phyloP scores from a whole-genome alignment of 2,329 filamentous ascomycete genomes.

The Salinomyces thailandicus region DNA sequence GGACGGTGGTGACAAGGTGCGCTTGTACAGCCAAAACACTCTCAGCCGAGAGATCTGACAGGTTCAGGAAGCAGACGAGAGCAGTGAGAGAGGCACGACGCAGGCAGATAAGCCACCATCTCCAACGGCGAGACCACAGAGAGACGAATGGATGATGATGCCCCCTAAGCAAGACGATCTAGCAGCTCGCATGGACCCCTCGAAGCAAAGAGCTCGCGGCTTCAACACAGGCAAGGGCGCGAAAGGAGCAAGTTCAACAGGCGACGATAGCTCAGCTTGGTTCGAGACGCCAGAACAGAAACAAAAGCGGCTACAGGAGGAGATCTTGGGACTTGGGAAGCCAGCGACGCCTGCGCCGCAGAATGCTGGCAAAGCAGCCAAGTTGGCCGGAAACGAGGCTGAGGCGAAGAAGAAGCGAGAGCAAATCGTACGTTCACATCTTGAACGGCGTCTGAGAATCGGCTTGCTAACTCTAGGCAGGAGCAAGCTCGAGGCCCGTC shows the following conservation, averaged over 20 bases:
- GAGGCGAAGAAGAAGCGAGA: background rate
- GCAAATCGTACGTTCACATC: background rate
- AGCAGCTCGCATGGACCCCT: conserved; percentile 62
- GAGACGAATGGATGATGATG: conserved; percentile 58
- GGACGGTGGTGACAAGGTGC: background rate
- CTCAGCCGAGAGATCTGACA: no score
- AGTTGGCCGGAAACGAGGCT: conserved; percentile 10
- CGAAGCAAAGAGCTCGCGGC: conserved; percentile 68
- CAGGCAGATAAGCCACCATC: background rate
- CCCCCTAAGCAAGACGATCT: conserved; percentile 41
- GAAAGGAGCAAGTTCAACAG: conserved; percentile 32
- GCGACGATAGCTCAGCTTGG: conserved; percentile 55
- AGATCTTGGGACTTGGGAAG: conserved; percentile 62
- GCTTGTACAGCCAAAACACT: no score
- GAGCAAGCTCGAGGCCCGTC: conserved; percentile 34
- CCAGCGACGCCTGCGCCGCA: conserved; percentile 24
- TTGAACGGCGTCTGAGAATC: no score
- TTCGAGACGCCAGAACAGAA: conserved; percentile 88
- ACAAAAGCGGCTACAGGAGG: conserved; percentile 64
- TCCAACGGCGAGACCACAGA: conserved; percentile 37
- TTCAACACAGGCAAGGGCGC: conserved; percentile 64
- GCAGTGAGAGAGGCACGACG: background rate
- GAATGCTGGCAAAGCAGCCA: conserved; percentile 6
- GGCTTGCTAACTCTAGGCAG: no score
- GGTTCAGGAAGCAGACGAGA: no score